Conservation (phyloP, 139 green algal genomes). For the Tetradesmus obliquus region DNA sequence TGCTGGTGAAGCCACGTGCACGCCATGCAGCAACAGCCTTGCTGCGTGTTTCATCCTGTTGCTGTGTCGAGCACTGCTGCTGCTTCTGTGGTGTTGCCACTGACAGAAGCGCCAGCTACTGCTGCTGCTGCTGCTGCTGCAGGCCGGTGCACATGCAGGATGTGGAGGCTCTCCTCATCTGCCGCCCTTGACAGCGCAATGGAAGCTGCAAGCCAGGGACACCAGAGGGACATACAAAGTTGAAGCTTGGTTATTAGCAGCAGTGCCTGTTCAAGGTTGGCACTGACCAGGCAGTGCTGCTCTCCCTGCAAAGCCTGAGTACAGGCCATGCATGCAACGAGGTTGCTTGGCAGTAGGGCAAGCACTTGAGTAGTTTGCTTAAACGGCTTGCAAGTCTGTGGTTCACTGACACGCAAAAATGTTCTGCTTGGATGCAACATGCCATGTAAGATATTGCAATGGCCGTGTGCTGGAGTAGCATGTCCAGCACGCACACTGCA, state of each 20-base stretch:
- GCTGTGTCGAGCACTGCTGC: neutral
- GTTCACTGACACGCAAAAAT: no score
- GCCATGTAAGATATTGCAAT: neutral
- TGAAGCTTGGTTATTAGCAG: neutral
- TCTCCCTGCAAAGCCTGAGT: neutral
- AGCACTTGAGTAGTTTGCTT: no score
- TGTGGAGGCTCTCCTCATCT: conserved; percentile 77
- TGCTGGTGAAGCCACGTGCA: no score
- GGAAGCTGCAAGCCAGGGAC: conserved; percentile 42
- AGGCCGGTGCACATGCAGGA: conserved; percentile 61
- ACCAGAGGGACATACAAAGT: neutral
- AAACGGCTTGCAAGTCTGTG: no score
- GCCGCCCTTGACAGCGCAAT: conserved; percentile 64
- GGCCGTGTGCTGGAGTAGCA: neutral
- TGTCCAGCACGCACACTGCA: no score
- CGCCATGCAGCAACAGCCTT: neutral
- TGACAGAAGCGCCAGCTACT: neutral
- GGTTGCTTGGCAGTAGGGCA: neutral
- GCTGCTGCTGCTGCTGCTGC: neutral
- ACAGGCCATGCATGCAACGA: neutral
- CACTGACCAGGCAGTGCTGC: neutral
- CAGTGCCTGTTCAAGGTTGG: neutral
- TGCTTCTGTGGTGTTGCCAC: neutral
- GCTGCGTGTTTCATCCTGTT: neutral
- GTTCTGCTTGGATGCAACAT: neutral